Evolutionary conservation across 2,329 filamentous ascomycete genomes (phyloP), one percentile per base, ranked within the genome.

Genomic region (Helotiales sp.): DNA sequence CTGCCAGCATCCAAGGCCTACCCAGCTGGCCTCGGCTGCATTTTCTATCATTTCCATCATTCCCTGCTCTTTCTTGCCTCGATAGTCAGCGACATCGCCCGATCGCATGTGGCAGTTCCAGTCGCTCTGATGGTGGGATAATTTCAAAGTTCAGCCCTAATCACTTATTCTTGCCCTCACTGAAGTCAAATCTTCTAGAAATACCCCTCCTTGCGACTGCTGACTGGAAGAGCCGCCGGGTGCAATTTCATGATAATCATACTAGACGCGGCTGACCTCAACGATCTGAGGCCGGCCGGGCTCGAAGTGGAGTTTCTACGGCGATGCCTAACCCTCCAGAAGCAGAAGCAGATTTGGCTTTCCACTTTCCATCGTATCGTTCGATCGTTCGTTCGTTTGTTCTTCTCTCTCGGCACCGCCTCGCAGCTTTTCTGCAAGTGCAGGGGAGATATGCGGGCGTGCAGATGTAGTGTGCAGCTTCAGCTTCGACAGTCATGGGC

Each of bases 261-360:
- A 60, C 61, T 63, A 66, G 49, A 71, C 66, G 69, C 65, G 69
- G 70, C 71, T 67, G 65, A n/a, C n/a, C n/a, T n/a, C n/a, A n/a
- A n/a, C n/a, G n/a, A 71, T 67, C 70, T 70, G 61, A 63, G 13
- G n/a, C n/a, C n/a, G n/a, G 71, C 71, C 72, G n/a, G n/a, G n/a
- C 62, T 73, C 68, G 65, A 57, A 66, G 61, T 45, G 5, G 65
- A 66, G 59, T 61, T 68, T 70, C 70, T 66, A 68, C 67, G 61
- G 68, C 67, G 68, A 66, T 59, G 60, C 63, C 61, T 67, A 66
- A 66, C 37, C 66, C 45, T 50, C 58, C 64, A 32, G 40, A 49
- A 54, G 61, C 65, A 61, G 63, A 61, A 62, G 65, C 58, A 45
- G 63, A 24, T 55, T 40, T 11, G 28, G 8, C 10, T 43, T 57